Evolutionary conservation across 73 alveolate species (phyloP).

Genomic region (Breviolum minutum): DNA sequence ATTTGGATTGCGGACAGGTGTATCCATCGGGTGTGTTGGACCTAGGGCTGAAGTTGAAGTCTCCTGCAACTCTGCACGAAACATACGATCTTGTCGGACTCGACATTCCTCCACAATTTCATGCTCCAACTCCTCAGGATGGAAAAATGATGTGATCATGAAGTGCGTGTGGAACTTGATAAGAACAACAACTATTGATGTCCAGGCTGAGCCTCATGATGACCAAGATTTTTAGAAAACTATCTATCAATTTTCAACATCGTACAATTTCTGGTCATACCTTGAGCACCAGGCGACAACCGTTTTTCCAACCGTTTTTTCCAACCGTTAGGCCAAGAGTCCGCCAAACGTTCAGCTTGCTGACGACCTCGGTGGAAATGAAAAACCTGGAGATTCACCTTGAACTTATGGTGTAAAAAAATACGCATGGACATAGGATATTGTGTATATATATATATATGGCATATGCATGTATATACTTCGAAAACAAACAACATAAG

Average conservation of each 20-base stretch:
- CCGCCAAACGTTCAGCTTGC: conserved; percentile 85
- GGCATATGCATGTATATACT: too few species aligned
- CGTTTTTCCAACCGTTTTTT: too few species aligned
- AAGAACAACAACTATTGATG: too few species aligned
- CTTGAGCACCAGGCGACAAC: too few species aligned
- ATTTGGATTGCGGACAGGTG: neutral
- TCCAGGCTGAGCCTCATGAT: neutral
- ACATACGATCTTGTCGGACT: conserved; percentile 42
- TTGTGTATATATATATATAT: too few species aligned
- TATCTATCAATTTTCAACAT: too few species aligned
- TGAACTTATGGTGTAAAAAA: too few species aligned
- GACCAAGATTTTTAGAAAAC: neutral
- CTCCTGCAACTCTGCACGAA: conserved; percentile 59
- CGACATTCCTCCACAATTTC: conserved; percentile 87
- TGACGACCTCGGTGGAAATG: conserved; percentile 59
- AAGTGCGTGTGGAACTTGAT: too few species aligned
- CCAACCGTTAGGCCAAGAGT: neutral
- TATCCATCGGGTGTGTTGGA: neutral
- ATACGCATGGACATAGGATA: too few species aligned
- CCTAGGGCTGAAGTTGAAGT: neutral
- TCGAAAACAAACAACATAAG: too few species aligned
- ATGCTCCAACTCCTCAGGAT: conserved; percentile 27
- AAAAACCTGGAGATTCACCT: neutral
- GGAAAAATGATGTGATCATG: too few species aligned
- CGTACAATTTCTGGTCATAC: too few species aligned